These are phyloP conservation scores for Dipodascus geniculatus DNA, from an alignment of 805 yeast species.

Conservation along the genomic window DNA sequence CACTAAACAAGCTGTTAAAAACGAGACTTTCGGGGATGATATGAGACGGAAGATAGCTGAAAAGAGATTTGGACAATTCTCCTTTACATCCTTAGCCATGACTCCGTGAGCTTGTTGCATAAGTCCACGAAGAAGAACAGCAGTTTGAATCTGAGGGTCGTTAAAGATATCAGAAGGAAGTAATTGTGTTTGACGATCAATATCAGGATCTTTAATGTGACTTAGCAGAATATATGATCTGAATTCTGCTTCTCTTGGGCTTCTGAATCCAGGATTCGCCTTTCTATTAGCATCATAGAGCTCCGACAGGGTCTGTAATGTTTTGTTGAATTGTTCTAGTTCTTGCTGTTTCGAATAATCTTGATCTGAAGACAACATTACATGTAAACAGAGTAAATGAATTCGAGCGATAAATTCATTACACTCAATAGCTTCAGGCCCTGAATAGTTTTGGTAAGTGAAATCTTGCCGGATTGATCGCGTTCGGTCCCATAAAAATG, in stretches of 20 bases:
- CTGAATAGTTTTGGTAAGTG: slow-evolving; percentile 86
- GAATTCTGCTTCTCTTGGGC: slow-evolving; percentile 81
- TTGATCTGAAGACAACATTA: slow-evolving; percentile 61
- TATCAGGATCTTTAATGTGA: slow-evolving; percentile 73
- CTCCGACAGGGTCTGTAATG: slow-evolving; percentile 77
- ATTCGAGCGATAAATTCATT: slow-evolving; percentile 84
- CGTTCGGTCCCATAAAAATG: slow-evolving; percentile 95
- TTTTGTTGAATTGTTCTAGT: slow-evolving; percentile 84
- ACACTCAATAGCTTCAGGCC: slow-evolving; percentile 88
- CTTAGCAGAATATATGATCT: slow-evolving; percentile 76
- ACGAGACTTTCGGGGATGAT: slow-evolving; percentile 37
- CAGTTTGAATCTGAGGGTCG: slow-evolving; percentile 52
- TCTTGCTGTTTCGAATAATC: slow-evolving; percentile 94
- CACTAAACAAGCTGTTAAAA: slow-evolving; percentile 57
- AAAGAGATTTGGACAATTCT: slow-evolving; percentile 51
- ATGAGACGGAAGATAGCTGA: slow-evolving; percentile 44
- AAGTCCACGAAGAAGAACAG: slow-evolving; percentile 56
- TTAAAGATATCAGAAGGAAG: slow-evolving; percentile 47
- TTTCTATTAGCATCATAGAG: slow-evolving; percentile 67
- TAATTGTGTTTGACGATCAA: slow-evolving; percentile 62
- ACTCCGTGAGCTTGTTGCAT: slow-evolving; percentile 28
- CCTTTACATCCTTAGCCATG: slow-evolving; percentile 39
- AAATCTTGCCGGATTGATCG: slow-evolving; percentile 95
- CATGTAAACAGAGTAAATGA: slow-evolving; percentile 69
- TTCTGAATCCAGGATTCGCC: slow-evolving; percentile 34